Evolutionary conservation across 352 stramenopile genomes (phyloP).

Genomic region (Pythium brachiatum): DNA sequence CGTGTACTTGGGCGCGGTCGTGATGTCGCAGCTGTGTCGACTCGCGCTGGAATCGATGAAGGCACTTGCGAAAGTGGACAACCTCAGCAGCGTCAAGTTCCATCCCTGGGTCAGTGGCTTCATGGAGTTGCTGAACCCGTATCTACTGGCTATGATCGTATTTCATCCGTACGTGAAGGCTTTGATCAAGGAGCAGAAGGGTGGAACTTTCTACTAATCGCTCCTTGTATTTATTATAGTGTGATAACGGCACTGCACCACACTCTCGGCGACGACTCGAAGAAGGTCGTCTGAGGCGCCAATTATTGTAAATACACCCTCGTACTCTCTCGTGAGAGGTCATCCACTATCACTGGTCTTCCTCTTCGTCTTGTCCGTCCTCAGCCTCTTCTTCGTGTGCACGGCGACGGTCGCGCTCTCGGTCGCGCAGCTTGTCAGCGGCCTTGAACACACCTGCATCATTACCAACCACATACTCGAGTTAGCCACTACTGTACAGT

Average conservation of each 20-base stretch:
- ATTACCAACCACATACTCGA: neutral
- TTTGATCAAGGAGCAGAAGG: constrained; percentile 26
- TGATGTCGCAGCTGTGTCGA: constrained; percentile 25
- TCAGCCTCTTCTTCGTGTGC: constrained; percentile 4
- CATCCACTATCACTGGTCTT: neutral
- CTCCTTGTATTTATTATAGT: constrained; percentile 16
- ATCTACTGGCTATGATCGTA: constrained; percentile 56
- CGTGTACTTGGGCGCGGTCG: constrained; percentile 14
- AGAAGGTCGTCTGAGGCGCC: neutral
- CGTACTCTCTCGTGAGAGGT: neutral
- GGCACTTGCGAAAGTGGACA: constrained; percentile 33
- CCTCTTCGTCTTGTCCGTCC: constrained; percentile 16
- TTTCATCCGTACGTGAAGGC: constrained; percentile 65
- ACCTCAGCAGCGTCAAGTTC: constrained; percentile 2
- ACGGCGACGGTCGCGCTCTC: constrained; percentile 21
- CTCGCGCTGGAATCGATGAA: constrained; percentile 42
- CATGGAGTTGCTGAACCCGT: constrained; percentile 54
- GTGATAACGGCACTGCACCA: constrained; percentile 6
- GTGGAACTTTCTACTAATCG: neutral
- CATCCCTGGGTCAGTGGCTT: constrained; percentile 32
- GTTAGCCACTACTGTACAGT: no score
- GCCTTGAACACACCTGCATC: constrained; percentile 59
- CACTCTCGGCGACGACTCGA: neutral
- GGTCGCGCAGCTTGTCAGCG: constrained; percentile 47
- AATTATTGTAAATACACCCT: neutral